These are phyloP conservation scores for Euphrasia confusa DNA, from an alignment of 257 asterid genomes.

Conservation along the genomic window DNA sequence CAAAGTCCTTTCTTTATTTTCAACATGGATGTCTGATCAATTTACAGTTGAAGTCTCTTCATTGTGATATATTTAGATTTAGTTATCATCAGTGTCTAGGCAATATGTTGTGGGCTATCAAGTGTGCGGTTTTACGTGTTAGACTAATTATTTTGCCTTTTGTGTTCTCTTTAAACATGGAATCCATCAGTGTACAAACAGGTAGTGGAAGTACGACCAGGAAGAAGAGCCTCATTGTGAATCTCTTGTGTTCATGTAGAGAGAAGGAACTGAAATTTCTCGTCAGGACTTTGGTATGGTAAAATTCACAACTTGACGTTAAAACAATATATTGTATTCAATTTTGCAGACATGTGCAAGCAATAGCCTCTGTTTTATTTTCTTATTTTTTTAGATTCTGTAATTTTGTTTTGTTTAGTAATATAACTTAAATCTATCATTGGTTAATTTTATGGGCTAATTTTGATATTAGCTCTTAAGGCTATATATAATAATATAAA, in stretches of 20 bases:
- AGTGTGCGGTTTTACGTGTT: constrained; percentile 9
- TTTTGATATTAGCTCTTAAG: background rate
- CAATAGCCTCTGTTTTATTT: constrained; percentile 5
- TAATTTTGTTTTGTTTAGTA: background rate
- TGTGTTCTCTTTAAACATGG: constrained; percentile 27
- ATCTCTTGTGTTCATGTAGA: constrained; percentile 88
- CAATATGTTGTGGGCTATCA: constrained; percentile 15
- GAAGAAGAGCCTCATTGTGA: constrained; percentile 73
- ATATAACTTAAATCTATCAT: no score
- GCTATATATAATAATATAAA: background rate
- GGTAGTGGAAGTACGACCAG: constrained; percentile 75
- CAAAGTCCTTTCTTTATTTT: background rate
- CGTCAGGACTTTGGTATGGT: constrained; percentile 81
- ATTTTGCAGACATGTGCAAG: constrained; percentile 22
- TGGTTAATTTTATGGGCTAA: background rate
- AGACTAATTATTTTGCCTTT: constrained; percentile 2
- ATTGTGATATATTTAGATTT: constrained; percentile 7
- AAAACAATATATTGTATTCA: constrained; percentile 9
- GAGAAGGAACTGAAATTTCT: constrained; percentile 90
- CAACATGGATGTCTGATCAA: background rate
- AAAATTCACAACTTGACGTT: constrained; percentile 3
- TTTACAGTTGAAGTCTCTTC: background rate
- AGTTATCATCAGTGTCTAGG: constrained; percentile 5
- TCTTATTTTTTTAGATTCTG: background rate
- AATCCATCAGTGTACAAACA: constrained; percentile 78